These are phyloP conservation scores for Stagonosporopsis chrysanthemi DNA, from an alignment of 2,329 filamentous ascomycete species.

Conservation along the genomic window DNA sequence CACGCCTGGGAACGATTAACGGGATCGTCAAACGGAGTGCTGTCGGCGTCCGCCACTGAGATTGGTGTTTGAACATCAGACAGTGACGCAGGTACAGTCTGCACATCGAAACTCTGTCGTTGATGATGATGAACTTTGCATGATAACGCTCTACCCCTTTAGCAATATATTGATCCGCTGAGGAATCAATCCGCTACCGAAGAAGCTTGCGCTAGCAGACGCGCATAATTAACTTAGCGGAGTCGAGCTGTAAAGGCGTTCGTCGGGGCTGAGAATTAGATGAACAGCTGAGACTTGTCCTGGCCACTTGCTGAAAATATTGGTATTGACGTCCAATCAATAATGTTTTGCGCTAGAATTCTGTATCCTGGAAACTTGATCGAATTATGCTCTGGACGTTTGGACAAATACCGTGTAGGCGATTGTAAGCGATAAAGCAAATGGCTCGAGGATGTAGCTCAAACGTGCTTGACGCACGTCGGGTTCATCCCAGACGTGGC, in stretches of 20 bases:
- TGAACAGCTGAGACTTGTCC: conserved; percentile 8
- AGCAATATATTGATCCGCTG: conserved; percentile 18
- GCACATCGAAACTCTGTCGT: conserved; percentile 14
- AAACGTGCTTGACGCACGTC: conserved; percentile 44
- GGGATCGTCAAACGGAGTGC: conserved; percentile 36
- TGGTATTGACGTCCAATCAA: conserved; percentile 18
- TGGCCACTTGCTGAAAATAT: conserved; percentile 8
- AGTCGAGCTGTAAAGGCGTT: conserved; percentile 18
- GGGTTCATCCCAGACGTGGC: conserved; percentile 29
- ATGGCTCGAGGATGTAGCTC: conserved; percentile 30
- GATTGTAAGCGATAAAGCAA: conserved; percentile 31
- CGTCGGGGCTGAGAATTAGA: conserved; percentile 13
- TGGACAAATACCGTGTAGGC: conserved; percentile 25
- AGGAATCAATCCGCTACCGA: conserved; percentile 18
- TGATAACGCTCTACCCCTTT: conserved; percentile 9
- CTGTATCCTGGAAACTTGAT: neutral
- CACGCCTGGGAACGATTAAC: conserved; percentile 38
- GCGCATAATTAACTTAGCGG: conserved; percentile 4
- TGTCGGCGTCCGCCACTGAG: conserved; percentile 41
- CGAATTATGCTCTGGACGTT: conserved; percentile 23
- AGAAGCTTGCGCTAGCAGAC: conserved; percentile 15
- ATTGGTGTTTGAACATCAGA: conserved; percentile 29
- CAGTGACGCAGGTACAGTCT: conserved; percentile 44
- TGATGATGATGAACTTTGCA: neutral
- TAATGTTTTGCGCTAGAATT: conserved; percentile 8